Evolutionary conservation across 495 filamentous ascomycete species (phyloP).

Genomic region (Penicillium longicatenatum): DNA sequence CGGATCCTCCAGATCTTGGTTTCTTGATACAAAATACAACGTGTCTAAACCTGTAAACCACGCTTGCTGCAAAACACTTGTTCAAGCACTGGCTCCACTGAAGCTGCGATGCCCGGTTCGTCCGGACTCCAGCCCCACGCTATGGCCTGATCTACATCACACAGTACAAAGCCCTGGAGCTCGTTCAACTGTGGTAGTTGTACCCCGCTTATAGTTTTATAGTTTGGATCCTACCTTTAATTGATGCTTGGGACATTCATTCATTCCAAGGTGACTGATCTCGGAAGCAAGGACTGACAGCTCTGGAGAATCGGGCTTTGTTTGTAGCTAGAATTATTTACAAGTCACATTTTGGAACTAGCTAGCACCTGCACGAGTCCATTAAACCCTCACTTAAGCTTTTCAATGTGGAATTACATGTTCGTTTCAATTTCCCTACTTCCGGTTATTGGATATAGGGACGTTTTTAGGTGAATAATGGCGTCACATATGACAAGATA

Average conservation of each 20-base stretch:
- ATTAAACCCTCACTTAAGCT: too few relatives aligned
- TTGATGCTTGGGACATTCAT: too few relatives aligned
- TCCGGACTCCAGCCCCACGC: conserved; percentile 5
- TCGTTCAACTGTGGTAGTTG: not conserved
- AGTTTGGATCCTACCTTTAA: not conserved
- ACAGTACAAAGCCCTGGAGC: not conserved
- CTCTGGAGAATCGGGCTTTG: too few relatives aligned
- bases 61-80: not conserved
- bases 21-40: not conserved
- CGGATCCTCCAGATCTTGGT: conserved; percentile 8
- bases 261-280: too few relatives aligned
- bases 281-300: not conserved
- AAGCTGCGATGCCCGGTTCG: not conserved
- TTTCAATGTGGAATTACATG: too few relatives aligned
- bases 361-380: too few relatives aligned
- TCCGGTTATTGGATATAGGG: too few relatives aligned
- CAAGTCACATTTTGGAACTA: too few relatives aligned
- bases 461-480: too few relatives aligned
- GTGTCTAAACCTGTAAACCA: not conserved
- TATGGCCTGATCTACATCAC: conserved; percentile 1
- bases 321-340: too few relatives aligned
- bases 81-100: not conserved
- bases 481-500: too few relatives aligned
- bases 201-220: not conserved
- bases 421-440: too few relatives aligned